Evolutionary conservation across 2,329 filamentous ascomycete genomes (phyloP), one percentile per base, ranked within the genome.

Genomic region (Aspergillus latus): DNA sequence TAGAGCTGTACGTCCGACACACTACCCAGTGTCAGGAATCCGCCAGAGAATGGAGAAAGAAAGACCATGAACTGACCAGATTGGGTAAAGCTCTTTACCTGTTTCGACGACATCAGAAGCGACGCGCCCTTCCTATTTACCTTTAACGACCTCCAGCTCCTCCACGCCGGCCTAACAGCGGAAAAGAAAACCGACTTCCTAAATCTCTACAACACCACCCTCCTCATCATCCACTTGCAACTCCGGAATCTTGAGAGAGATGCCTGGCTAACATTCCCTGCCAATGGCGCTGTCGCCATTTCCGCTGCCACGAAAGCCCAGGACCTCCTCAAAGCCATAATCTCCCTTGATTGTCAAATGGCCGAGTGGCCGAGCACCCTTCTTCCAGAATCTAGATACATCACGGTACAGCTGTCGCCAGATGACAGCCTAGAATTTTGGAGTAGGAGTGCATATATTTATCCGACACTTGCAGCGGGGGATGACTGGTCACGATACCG

Each of bases 401-500:
- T 50, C 10, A 50, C 47, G 39, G 34, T 50, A 13, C 46, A 55
- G 39, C 37, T 55, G 11, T 29, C 52, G 21, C 15, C n/a, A 11
- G 21, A 36, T 5, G 40, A 55, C 28, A 43, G 21, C 15, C 16
- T 45, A 13, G 52, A 55, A 29, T 16, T 44, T 26, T 50, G 47
- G 46, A 30, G 37, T 5, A 39, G 28, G 42, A 11, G 28, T n/a
- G 52, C 52, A 37, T 37, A 55, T 30, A 39, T 50, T 8, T 55
- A 55, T 26, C 32, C 52, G 10, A 50, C 52, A 13, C 42, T 50
- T 46, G 29, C 29, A 11, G 52, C 46, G 11, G 46, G 46, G 13
- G 30, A 55, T 44, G 52, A 45, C 39, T 55, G 52, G 52, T 37
- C 47, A 15, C 52, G 39, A 21, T 55, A 55, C 30, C 52, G 52